A percentile compares a stretch with the other conserved stretches of the same genome.
Evolutionary conservation across 192 early-diverging fungal genomes (phyloP).

Genomic region (Coemansia sp.): DNA sequence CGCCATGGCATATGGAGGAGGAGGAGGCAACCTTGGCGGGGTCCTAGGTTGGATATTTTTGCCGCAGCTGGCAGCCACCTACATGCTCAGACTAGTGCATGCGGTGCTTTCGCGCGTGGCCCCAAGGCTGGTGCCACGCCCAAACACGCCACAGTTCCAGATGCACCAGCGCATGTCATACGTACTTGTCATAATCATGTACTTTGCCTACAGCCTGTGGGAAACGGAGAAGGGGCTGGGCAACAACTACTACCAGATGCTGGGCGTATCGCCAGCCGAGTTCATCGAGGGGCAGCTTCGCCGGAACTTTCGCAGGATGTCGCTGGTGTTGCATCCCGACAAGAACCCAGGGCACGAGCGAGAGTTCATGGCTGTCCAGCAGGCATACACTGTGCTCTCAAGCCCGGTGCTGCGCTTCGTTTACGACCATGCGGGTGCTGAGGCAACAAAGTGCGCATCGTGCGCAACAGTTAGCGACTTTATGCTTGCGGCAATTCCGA

Average conservation of each 20-base stretch:
- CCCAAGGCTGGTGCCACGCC: slow-evolving; percentile 37
- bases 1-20: background rate
- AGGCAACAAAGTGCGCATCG: slow-evolving; percentile 63
- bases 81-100: slow-evolving; percentile 27
- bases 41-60: slow-evolving; percentile 47
- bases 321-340: slow-evolving; percentile 62
- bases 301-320: slow-evolving; percentile 58
- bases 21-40: slow-evolving; percentile 20
- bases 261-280: slow-evolving; percentile 34
- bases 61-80: slow-evolving; percentile 39
- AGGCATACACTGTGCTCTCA: slow-evolving; percentile 77
- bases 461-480: slow-evolving; percentile 70
- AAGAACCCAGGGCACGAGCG: slow-evolving; percentile 70
- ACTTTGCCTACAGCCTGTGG: slow-evolving; percentile 47
- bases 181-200: slow-evolving; percentile 31
- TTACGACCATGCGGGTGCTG: slow-evolving; percentile 73
- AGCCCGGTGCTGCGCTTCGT: slow-evolving; percentile 65
- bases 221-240: slow-evolving; percentile 35
- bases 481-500: slow-evolving; percentile 69
- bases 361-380: slow-evolving; percentile 76
- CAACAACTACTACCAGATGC: slow-evolving; percentile 45
- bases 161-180: slow-evolving; percentile 47
- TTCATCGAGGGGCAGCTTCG: slow-evolving; percentile 30
- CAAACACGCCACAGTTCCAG: slow-evolving; percentile 23
- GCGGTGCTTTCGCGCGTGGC: slow-evolving; percentile 30